phyloP scores from a whole-genome alignment of 257 asterid species.

The Ocimum tenuiflorum region DNA sequence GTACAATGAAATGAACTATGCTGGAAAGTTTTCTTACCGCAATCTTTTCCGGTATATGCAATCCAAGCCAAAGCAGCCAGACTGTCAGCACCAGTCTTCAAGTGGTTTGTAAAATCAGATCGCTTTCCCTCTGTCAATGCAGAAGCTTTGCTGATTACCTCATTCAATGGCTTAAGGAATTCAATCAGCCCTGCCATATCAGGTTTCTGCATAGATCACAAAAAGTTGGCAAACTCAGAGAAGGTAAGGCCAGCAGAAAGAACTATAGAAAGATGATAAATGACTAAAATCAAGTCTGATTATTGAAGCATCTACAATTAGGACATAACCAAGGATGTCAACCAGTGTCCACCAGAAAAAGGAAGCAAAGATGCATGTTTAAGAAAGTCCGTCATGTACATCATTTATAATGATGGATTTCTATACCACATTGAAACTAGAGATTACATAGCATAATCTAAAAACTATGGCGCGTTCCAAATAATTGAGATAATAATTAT shows the following conservation, averaged over 20 bases:
- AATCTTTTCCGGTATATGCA: conserved; percentile 86
- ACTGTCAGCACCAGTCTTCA: conserved; percentile 88
- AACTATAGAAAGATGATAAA: neutral
- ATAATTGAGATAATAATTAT: neutral
- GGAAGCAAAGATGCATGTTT: neutral
- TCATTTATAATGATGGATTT: neutral
- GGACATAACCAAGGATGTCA: neutral
- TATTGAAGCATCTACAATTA: neutral
- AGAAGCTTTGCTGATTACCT: conserved; percentile 57
- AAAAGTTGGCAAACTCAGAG: neutral
- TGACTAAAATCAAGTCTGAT: neutral
- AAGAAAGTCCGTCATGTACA: neutral
- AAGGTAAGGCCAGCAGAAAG: neutral
- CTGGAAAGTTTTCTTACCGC: conserved; percentile 45
- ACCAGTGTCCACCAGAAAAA: neutral
- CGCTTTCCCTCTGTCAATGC: conserved; percentile 74
- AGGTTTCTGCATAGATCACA: conserved; percentile 61
- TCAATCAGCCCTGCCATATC: conserved; percentile 64
- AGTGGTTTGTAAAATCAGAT: conserved; percentile 74
- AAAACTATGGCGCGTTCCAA: neutral
- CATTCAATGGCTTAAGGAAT: conserved; percentile 82
- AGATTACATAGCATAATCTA: neutral
- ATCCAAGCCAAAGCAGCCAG: conserved; percentile 84
- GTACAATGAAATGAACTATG: neutral
- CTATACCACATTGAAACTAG: neutral